phyloP scores from a whole-genome alignment of 805 yeast species.

The Kockiozyma suomiensis region DNA sequence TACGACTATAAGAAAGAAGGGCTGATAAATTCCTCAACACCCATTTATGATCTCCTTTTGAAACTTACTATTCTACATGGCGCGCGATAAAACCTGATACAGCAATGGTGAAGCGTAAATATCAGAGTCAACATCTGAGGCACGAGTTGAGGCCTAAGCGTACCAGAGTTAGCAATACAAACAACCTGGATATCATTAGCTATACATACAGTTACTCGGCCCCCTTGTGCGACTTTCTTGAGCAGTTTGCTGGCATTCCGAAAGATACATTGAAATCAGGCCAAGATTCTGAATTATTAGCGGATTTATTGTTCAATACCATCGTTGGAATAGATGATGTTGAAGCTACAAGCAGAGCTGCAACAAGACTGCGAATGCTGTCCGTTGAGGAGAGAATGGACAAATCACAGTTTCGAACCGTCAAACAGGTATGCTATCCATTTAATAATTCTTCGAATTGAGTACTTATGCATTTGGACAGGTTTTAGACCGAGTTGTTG shows the following conservation, averaged over 20 bases:
- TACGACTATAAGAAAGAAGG: too few relatives aligned
- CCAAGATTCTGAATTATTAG: background rate
- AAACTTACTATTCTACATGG: too few relatives aligned
- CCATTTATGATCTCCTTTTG: too few relatives aligned
- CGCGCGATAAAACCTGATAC: too few relatives aligned
- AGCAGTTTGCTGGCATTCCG: background rate
- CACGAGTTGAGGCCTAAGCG: too few relatives aligned
- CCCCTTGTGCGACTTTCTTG: background rate
- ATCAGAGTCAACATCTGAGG: too few relatives aligned
- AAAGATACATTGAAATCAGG: too few relatives aligned
- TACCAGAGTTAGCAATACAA: background rate
- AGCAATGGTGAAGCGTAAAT: too few relatives aligned
- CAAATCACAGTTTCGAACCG: background rate
- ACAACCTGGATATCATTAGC: background rate
- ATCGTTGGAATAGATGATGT: conserved; percentile 3
- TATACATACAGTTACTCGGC: background rate
- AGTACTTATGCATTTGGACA: background rate
- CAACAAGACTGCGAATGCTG: background rate
- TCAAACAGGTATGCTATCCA: background rate
- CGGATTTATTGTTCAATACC: background rate
- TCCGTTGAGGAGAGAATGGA: background rate
- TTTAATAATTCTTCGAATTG: too few relatives aligned
- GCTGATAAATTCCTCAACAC: too few relatives aligned
- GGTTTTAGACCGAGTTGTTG: conserved; percentile 1
- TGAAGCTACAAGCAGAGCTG: background rate